Conservation (phyloP, 805 yeast species). For the Wickerhamomyces bovis region DNA sequence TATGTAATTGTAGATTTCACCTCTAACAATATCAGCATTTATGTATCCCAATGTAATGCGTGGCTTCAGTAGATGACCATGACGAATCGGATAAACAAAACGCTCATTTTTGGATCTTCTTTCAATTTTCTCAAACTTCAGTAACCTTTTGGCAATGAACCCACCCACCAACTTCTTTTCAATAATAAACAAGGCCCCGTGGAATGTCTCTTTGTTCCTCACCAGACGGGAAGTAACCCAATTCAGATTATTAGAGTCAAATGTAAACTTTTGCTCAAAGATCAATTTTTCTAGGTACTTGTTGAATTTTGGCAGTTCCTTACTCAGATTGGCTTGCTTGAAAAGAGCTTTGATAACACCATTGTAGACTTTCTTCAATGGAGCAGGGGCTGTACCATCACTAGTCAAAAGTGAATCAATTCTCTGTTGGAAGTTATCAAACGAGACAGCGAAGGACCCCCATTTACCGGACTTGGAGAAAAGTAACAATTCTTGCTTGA, state of each 20-base stretch:
- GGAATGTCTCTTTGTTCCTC: conserved; percentile 23
- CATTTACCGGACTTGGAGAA: conserved; percentile 23
- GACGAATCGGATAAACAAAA: conserved; percentile 17
- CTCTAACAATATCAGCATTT: conserved; percentile 14
- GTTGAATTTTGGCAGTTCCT: conserved; percentile 5
- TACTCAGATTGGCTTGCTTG: conserved; percentile 3
- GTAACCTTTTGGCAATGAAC: conserved; percentile 17
- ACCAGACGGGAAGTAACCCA: conserved; percentile 25
- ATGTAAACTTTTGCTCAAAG: conserved; percentile 21
- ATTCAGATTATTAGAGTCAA: conserved; percentile 29
- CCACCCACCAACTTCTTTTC: conserved; percentile 34
- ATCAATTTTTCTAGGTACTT: conserved; percentile 17
- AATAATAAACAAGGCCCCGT: conserved; percentile 24
- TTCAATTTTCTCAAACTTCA: conserved; percentile 5
- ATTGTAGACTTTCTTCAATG: conserved; percentile 21
- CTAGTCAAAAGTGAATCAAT: conserved; percentile 10
- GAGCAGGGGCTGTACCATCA: conserved; percentile 17
- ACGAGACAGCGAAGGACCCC: conserved; percentile 28
- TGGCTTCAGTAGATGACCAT: conserved; percentile 22
- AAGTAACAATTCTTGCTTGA: conserved; percentile 27
- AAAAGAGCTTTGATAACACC: conserved; percentile 12
- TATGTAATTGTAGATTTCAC: conserved; percentile 22
- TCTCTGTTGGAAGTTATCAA: conserved; percentile 14
- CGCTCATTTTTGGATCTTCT: conserved; percentile 13
- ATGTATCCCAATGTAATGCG: conserved; percentile 24